phyloP scores from a whole-genome alignment of 2,329 filamentous ascomycete genomes.

The Neopestalotiopsis clavispora region DNA sequence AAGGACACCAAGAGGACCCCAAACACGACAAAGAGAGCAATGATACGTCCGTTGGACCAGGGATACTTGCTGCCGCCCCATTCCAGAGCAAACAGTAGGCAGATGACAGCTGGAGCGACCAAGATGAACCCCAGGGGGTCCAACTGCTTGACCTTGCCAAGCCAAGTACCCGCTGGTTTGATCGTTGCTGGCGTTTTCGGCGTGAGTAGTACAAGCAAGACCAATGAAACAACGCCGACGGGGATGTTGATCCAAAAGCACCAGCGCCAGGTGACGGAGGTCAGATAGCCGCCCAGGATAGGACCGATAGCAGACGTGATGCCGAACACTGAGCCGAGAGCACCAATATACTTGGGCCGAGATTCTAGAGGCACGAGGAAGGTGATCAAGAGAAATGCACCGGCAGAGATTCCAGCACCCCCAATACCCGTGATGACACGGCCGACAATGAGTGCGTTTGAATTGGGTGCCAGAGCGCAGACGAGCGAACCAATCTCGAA shows the following conservation, averaged over 20 bases:
- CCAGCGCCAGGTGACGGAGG: conserved; percentile 2
- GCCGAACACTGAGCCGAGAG: conserved; percentile 9
- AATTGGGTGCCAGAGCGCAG: conserved; percentile 30
- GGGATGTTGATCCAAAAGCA: conserved; percentile 18
- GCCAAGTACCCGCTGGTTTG: background rate
- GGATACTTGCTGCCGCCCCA: conserved; percentile 12
- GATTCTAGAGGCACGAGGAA: conserved; percentile 26
- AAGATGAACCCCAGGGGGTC: background rate
- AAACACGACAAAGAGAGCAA: conserved; percentile 9
- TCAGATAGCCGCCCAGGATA: background rate
- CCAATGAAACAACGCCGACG: background rate
- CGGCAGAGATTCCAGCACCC: conserved; percentile 13
- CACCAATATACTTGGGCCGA: conserved; percentile 16
- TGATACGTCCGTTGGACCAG: conserved; percentile 3
- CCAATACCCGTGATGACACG: conserved; percentile 31
- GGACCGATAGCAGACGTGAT: conserved; percentile 10
- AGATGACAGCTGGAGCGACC: background rate
- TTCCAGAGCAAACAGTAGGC: conserved; percentile 3
- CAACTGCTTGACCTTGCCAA: background rate
- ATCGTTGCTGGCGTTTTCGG: background rate
- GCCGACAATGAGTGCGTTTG: conserved; percentile 32
- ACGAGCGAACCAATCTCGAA: conserved; percentile 28
- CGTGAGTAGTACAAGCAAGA: background rate
- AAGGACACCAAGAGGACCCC: background rate
- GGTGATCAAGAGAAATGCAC: conserved; percentile 16